Evolutionary conservation across 1,284 basidiomycete genomes (phyloP).

Genomic region (Melampsora americana): DNA sequence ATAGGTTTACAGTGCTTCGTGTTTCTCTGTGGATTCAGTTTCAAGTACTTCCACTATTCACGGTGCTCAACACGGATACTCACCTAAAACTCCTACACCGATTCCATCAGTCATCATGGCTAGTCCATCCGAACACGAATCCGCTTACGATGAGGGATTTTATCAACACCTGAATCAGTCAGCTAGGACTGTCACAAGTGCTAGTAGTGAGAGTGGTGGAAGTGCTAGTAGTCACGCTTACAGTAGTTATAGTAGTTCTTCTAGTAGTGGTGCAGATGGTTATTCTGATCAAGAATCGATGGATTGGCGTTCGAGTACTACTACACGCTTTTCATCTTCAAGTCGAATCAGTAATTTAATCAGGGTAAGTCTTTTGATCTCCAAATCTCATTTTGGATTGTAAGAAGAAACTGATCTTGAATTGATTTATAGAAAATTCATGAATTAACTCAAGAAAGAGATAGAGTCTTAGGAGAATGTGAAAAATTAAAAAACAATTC

Average conservation of each 20-base stretch:
- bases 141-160: slow-evolving; percentile 36
- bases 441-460: slow-evolving; percentile 22
- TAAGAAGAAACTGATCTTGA: too few species aligned
- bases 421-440: slow-evolving; percentile 24
- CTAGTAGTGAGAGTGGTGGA: not conserved
- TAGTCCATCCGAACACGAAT: slow-evolving; percentile 33
- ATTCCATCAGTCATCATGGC: slow-evolving; percentile 15
- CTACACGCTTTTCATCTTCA: slow-evolving; percentile 17
- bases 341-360: slow-evolving; percentile 27
- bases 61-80: too few species aligned
- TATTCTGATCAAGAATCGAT: slow-evolving; percentile 12
- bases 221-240: not conserved
- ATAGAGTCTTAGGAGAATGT: slow-evolving; percentile 5
- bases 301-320: not conserved
- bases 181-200: slow-evolving; percentile 4
- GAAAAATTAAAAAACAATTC: not conserved
- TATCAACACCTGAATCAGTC: slow-evolving; percentile 10
- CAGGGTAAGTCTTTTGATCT: slow-evolving; percentile 4
- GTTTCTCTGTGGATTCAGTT: slow-evolving; percentile 1
- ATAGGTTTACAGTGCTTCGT: not conserved
- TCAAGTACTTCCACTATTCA: not conserved
- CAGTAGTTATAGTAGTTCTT: too few species aligned
- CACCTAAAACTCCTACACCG: not conserved
- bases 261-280: slow-evolving; percentile 4
- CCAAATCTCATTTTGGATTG: not conserved